These are phyloP conservation scores for Cajanus cajan DNA, from an alignment of 306 rosid species.

Conservation along the genomic window DNA sequence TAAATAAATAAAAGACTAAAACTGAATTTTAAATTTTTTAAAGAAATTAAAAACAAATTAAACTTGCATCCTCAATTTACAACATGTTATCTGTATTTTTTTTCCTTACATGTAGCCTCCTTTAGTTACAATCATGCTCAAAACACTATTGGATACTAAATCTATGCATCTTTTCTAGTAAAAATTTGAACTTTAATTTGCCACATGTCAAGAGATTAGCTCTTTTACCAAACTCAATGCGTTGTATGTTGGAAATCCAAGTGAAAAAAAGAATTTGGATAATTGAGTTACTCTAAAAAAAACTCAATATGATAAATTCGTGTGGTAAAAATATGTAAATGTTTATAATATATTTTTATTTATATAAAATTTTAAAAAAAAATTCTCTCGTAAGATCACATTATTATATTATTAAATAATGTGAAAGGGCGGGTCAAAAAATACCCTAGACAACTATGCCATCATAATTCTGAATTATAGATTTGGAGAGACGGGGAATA, in stretches of 20 bases:
- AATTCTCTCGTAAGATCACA: neutral
- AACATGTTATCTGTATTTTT: too few relatives aligned
- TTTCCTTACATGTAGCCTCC: too few relatives aligned
- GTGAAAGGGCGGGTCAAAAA: neutral
- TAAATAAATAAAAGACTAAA: too few relatives aligned
- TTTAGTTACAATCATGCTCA: too few relatives aligned
- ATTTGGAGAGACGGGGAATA: neutral
- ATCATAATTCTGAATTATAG: neutral
- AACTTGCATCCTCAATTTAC: neutral
- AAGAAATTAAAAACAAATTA: too few relatives aligned
- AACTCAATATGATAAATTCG: neutral
- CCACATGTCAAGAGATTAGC: too few relatives aligned
- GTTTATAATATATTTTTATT: neutral
- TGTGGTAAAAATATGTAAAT: neutral
- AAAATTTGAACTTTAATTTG: too few relatives aligned
- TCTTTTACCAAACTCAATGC: too few relatives aligned
- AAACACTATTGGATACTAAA: too few relatives aligned
- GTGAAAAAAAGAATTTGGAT: neutral
- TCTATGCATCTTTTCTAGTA: too few relatives aligned
- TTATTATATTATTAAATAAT: neutral
- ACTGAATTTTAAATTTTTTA: too few relatives aligned
- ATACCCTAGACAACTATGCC: neutral
- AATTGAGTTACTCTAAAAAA: too few relatives aligned
- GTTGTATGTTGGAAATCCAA: neutral
- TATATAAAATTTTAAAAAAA: neutral